A percentile compares a stretch with the other conserved stretches of the same genome.
These are phyloP conservation scores for Anastatica hierochuntica DNA, from an alignment of 345 rosid species.

Conservation along the genomic window DNA sequence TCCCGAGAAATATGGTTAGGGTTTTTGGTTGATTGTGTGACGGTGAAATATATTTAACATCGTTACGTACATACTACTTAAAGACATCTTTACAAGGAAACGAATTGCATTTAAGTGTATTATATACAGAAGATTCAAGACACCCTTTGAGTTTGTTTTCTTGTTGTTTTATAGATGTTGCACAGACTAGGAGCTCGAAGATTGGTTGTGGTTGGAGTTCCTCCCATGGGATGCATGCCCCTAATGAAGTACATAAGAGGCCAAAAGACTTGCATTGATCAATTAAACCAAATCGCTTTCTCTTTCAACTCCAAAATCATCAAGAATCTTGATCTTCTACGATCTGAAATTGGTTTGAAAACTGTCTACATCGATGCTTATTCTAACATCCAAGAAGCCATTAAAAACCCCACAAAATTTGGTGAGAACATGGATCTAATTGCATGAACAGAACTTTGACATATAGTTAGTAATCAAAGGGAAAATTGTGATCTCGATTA, in stretches of 20 bases:
- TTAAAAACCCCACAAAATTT: conserved; percentile 37
- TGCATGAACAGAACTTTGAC: neutral
- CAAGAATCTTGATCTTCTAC: conserved; percentile 28
- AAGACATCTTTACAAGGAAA: neutral
- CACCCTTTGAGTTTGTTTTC: neutral
- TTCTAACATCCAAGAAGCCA: conserved; percentile 33
- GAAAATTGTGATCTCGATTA: too few relatives aligned
- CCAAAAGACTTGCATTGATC: conserved; percentile 38
- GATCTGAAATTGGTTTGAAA: conserved; percentile 33
- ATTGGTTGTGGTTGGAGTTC: conserved; percentile 69
- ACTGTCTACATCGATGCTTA: conserved; percentile 47
- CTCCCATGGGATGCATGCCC: conserved; percentile 89
- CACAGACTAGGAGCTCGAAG: conserved; percentile 47
- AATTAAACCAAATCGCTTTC: conserved; percentile 37
- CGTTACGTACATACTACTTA: too few relatives aligned
- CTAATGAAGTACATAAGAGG: conserved; percentile 45
- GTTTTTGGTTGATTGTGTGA: too few relatives aligned
- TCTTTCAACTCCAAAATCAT: conserved; percentile 48
- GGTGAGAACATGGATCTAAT: conserved; percentile 30
- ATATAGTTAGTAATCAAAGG: neutral
- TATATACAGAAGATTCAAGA: neutral
- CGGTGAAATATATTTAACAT: too few relatives aligned
- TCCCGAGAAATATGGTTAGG: too few relatives aligned
- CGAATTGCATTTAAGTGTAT: neutral
- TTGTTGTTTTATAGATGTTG: conserved; percentile 39